phyloP scores from a whole-genome alignment of 2,329 filamentous ascomycete genomes.

The Cercospora berteroae region DNA sequence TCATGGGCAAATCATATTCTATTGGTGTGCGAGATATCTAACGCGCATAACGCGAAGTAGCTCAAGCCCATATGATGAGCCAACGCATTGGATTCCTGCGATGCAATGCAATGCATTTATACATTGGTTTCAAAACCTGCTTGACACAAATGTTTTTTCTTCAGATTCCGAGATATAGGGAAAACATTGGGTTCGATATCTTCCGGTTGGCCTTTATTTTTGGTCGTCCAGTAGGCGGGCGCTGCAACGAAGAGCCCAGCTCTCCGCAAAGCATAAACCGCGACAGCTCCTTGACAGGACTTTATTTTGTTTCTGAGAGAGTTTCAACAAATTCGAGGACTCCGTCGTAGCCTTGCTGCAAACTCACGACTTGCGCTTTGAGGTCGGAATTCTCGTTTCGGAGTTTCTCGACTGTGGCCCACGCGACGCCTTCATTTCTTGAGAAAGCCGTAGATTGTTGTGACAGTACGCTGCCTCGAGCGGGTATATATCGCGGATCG shows the following conservation, averaged over 20 bases:
- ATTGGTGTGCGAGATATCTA: background rate
- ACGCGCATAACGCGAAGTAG: background rate
- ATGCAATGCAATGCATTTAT: background rate
- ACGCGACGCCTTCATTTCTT: conserved; percentile 47
- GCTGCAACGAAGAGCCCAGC: background rate
- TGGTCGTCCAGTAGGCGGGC: background rate
- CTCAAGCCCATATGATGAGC: background rate
- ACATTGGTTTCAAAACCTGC: background rate
- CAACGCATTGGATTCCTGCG: background rate
- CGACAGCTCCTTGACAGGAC: background rate
- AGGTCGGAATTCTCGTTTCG: conserved; percentile 56
- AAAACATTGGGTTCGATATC: background rate
- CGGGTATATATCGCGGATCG: conserved; percentile 9
- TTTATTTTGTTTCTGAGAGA: background rate
- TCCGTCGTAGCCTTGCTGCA: conserved; percentile 43
- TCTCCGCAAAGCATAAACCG: background rate
- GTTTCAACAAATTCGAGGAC: conserved; percentile 2
- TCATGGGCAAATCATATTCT: background rate
- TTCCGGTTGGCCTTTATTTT: background rate
- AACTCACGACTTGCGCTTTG: conserved; percentile 52
- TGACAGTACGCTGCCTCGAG: conserved; percentile 12
- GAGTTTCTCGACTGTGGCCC: conserved; percentile 52
- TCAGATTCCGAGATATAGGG: background rate
- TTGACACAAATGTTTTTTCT: background rate
- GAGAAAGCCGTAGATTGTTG: conserved; percentile 22